Base-by-base conservation (phyloP, 164 flowering plant species). In the Pachysandra terminalis region DNA sequence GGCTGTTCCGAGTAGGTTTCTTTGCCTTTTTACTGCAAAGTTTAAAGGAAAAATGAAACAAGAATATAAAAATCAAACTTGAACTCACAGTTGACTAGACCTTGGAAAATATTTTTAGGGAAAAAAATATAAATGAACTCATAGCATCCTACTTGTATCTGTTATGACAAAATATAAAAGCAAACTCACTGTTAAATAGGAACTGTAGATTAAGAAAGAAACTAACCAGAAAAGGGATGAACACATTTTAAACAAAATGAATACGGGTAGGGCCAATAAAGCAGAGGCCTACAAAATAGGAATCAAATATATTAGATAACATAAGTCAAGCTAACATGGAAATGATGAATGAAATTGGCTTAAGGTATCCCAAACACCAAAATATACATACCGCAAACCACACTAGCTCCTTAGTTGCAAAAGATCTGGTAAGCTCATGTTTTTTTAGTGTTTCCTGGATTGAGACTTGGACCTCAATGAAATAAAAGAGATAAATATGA, bases 351-450 rank as follows among this genome's bases (percentile, higher is more conserved):
- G 24, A 28, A 3, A 4, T 45, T 19, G 37, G 14, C n/a, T n/a
- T 25, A 22, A 23, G 2, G 22, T 9, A 13, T 13, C 22, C n/a
- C 21, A 60, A 26, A 41, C 12, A 41, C 28, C 45, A 60, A 14
- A 57, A 25, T 32, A 27, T 56, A 74, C 86, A 69, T 82, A 92
- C 98, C 82, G 71, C 74, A 83, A 87, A 90, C 94, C 95, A 92
- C 41, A 79, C 90, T 23, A 87, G 69, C 85, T 92, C 96, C 56
- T 82, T 86, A 9, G 95, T 88, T 61, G 96, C 95, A 77, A 90
- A 78, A 26, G 87, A 71, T 64, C 68, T 86, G 54, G 96, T 88
- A 26, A 87, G 63, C 68, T 92, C 93, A 78, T 90, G 82, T 17
- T 74, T 79, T 63, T 83, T 75, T 66, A 92, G 76, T 15, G n/a